Base-by-base conservation (phyloP, 495 filamentous ascomycete genomes). In the Trichoderma reesei region DNA sequence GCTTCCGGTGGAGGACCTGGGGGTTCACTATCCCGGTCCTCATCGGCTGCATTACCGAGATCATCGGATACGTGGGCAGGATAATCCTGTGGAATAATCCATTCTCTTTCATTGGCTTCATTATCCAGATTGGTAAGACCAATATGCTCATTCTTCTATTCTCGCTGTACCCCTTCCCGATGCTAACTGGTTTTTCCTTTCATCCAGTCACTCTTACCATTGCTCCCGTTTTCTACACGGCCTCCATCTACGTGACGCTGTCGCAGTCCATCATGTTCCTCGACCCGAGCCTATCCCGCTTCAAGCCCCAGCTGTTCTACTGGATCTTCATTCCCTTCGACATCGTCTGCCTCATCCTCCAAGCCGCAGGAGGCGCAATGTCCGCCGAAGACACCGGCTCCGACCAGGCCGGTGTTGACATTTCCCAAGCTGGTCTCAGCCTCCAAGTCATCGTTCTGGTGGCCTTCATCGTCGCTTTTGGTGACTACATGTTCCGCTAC, bases 221-320 rank as follows among this genome's bases (percentile, higher is more conserved):
- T 39, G 82, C 75, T 1, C 85, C 85, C 1, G 79, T 83, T 37
- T 86, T 82, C 67, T 76, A 82, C 65, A 78, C 82, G 14, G 84
- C 84, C 0, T 82, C 78, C 16, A 82, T 87, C 63, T 88, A 88
- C 70, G 72, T 86, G 62, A 84, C 81, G n/a, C 70, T 81, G 16
- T 72, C 74, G 13, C 69, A 72, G 63, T 69, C 71, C 48, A 76
- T 84, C 65, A 65, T 73, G 64, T 74, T 74, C 63, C 73, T 84
- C 68, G 77, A 76, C 36, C 69, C 74, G 6, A 69, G 75, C n/a
- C 72, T 80, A 46, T 81, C 81, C 2, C 79, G 82, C 63, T 76
- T 88, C 62, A 72, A 71, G 16, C 77, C 83, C 11, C 75, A 75
- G n/a, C 71, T 78, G 26, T 84, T 83, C 71, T 77, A 79, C 41